Percentiles rank a stretch among this genome's conserved stretches.
These are phyloP conservation scores for Trichoderma asperellum DNA, from an alignment of 2,329 filamentous ascomycete genomes.

Conservation along the genomic window DNA sequence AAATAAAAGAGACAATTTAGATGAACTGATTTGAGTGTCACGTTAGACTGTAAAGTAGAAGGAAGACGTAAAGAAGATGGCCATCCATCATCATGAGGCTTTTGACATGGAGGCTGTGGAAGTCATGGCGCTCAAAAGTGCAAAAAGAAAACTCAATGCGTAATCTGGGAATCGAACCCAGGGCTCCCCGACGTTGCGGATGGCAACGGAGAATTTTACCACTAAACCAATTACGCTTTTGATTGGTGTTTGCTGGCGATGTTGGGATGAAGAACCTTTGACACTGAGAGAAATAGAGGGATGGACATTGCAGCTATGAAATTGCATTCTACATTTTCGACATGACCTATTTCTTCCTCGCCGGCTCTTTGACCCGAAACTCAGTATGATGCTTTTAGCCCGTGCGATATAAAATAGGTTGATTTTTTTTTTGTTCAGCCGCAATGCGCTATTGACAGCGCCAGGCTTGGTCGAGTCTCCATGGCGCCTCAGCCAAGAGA, in stretches of 20 bases:
- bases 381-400: too few species aligned
- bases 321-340: too few species aligned
- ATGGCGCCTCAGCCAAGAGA: constrained; percentile 3
- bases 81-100: too few species aligned
- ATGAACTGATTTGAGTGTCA: not conserved
- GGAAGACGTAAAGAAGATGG: not conserved
- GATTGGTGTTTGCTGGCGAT: not conserved
- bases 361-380: too few species aligned
- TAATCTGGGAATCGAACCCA: constrained; percentile 34
- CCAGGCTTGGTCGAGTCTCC: not conserved
- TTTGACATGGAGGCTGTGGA: not conserved
- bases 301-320: too few species aligned
- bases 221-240: constrained; percentile 34
- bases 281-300: too few species aligned
- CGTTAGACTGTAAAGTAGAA: not conserved
- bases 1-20: constrained; percentile 1
- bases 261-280: not conserved
- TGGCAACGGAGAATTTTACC: constrained; percentile 35
- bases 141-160: constrained; percentile 19
- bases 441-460: constrained; percentile 6
- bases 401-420: too few species aligned
- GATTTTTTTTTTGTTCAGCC: not conserved
- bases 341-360: too few species aligned
- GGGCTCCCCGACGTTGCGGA: constrained; percentile 33
- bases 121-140: not conserved